Evolutionary conservation across 2,329 filamentous ascomycete genomes (phyloP), one percentile per base, ranked within the genome.

Genomic region (Thermoascus crustaceus): DNA sequence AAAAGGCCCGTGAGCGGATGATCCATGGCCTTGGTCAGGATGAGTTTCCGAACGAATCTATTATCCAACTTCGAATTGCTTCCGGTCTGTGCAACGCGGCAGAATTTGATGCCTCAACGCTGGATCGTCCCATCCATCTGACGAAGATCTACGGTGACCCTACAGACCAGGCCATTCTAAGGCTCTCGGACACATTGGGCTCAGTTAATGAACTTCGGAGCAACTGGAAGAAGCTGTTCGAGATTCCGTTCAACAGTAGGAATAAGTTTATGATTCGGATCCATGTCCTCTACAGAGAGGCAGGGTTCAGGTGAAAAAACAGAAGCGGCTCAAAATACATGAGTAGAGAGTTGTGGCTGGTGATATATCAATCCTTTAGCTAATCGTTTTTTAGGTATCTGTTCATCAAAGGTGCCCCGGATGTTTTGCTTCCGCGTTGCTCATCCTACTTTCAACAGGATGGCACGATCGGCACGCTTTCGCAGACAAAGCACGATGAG

Each of bases 181-280:
- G 82, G 35, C 80, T 88, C 37, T 77, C 81, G 0, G 81, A 87
- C 54, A 64, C 65, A 3, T 66, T 87, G 30, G 73, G 73, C 0
- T 63, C 74, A 0, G 75, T 84, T 0, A 58, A 69, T 0, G 71
- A 80, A 33, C 61, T 82, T 4, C 72, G 78, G 5, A 66, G 68
- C 9, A 66, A 71, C 43, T 86, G 80, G 80, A 71, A 72, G 34
- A 78, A 73, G 34, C 70, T 73, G 2, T 86, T 78, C 46, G 76
- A 82, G 35, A 64, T 85, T 18, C 75, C 80, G 0, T 88, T 88
- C 57, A 87, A 87, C 63, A 85, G 80, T 61, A 85, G 85, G 66
- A 87, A 86, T 62, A 88, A 88, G 58, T 87, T 78, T 53, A 87
- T 86, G 76, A 73, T 87, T 36, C 71, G 76, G 21, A 71, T 78